These are phyloP conservation scores for Lachnellula occidentalis DNA, from an alignment of 2,329 filamentous ascomycete species.

Conservation along the genomic window DNA sequence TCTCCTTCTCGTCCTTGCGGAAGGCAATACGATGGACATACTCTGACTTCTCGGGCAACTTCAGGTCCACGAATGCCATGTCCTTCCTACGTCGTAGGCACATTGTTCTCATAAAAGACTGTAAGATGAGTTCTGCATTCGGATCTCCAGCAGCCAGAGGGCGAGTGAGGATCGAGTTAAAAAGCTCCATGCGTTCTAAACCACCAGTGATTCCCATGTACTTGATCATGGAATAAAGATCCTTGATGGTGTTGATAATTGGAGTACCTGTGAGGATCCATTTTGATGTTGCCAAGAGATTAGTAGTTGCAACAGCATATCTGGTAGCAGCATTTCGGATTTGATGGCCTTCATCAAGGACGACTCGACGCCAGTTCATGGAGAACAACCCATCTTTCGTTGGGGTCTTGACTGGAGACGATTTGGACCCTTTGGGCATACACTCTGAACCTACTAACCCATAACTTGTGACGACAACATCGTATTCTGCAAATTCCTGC, in stretches of 20 bases:
- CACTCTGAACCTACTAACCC: constrained; percentile 67
- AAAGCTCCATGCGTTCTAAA: constrained; percentile 65
- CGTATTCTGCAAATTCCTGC: constrained; percentile 56
- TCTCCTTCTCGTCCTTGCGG: constrained; percentile 64
- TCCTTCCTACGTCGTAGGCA: constrained; percentile 80
- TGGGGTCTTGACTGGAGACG: constrained; percentile 34
- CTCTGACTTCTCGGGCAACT: constrained; percentile 70
- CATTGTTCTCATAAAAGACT: constrained; percentile 72
- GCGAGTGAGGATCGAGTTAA: constrained; percentile 66
- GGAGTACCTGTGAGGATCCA: constrained; percentile 81
- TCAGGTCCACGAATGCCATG: constrained; percentile 81
- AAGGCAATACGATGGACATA: constrained; percentile 73
- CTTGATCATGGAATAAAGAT: constrained; percentile 73
- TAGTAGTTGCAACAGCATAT: constrained; percentile 61
- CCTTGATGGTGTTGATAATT: constrained; percentile 76
- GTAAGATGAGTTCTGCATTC: constrained; percentile 59
- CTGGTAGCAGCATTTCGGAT: constrained; percentile 76
- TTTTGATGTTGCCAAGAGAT: constrained; percentile 62
- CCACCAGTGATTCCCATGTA: constrained; percentile 74
- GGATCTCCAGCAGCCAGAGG: constrained; percentile 55
- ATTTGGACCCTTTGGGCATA: constrained; percentile 41
- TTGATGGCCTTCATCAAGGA: constrained; percentile 78
- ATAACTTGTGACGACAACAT: constrained; percentile 82
- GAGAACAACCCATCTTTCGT: constrained; percentile 51
- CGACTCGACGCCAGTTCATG: constrained; percentile 69